Conservation (phyloP, 2,329 filamentous ascomycete genomes). For the Talaromyces sp. region DNA sequence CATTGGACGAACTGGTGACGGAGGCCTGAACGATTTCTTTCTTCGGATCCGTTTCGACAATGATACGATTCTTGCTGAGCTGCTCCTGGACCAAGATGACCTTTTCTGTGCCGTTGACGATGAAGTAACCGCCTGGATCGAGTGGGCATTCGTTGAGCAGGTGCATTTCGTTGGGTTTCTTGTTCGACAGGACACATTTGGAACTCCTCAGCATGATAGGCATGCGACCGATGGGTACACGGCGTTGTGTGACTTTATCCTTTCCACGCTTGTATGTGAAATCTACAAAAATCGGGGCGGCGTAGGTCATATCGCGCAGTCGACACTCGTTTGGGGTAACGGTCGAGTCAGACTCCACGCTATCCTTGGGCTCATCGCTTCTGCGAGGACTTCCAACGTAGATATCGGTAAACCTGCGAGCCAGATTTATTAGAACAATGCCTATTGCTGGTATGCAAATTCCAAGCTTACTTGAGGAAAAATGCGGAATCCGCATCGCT, state of each 20-base stretch:
- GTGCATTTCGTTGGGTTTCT: slow-evolving; percentile 84
- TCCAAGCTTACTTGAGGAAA: slow-evolving; percentile 64
- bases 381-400: slow-evolving; percentile 79
- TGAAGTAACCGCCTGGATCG: slow-evolving; percentile 96
- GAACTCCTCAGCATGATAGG: slow-evolving; percentile 96
- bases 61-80: slow-evolving; percentile 97
- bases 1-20: slow-evolving; percentile 95
- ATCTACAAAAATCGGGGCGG: slow-evolving; percentile 88
- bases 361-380: slow-evolving; percentile 63
- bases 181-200: slow-evolving; percentile 81
- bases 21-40: slow-evolving; percentile 93
- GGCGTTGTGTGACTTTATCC: slow-evolving; percentile 65
- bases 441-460: background rate
- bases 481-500: slow-evolving; percentile 93
- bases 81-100: slow-evolving; percentile 98
- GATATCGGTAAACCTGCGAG: slow-evolving; percentile 70
- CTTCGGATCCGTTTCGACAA: slow-evolving; percentile 88
- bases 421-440: background rate
- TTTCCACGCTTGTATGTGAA: slow-evolving; percentile 84
- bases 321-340: slow-evolving; percentile 95
- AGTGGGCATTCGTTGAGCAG: slow-evolving; percentile 91
- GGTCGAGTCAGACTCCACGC: slow-evolving; percentile 44
- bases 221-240: slow-evolving; percentile 78
- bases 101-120: slow-evolving; percentile 96
- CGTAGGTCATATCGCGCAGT: slow-evolving; percentile 95